phyloP scores from a whole-genome alignment of 2,329 filamentous ascomycete species.

The Tolypocladium tropicale region DNA sequence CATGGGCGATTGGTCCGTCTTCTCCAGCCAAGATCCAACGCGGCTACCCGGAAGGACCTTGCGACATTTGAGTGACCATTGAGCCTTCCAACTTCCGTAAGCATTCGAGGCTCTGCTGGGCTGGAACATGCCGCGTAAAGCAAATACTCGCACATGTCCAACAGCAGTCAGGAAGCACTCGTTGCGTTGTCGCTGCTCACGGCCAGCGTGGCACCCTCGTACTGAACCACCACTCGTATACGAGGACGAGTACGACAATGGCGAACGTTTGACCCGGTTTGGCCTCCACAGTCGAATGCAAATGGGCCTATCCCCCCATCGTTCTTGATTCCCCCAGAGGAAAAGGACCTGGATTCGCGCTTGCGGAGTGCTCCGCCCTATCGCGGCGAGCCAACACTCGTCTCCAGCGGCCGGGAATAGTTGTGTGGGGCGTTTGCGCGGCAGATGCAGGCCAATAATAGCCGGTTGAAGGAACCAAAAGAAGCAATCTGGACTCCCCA shows the following conservation, averaged over 20 bases:
- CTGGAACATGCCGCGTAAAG: neutral
- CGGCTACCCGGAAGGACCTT: neutral
- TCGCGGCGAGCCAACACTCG: neutral
- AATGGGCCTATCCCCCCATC: neutral
- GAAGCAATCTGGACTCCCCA: slow-evolving; percentile 16
- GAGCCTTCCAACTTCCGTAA: too few relatives aligned
- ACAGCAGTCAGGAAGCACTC: neutral
- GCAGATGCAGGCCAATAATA: slow-evolving; percentile 11
- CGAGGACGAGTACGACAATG: neutral
- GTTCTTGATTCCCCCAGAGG: neutral
- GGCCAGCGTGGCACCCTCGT: too few relatives aligned
- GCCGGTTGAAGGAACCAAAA: slow-evolving; percentile 10
- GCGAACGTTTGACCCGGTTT: neutral
- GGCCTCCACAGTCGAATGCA: neutral
- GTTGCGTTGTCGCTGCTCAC: neutral
- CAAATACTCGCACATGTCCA: neutral
- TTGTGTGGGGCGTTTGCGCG: slow-evolving; percentile 4
- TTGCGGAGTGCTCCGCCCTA: neutral
- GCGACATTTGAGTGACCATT: neutral
- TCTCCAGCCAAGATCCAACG: neutral
- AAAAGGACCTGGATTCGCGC: neutral
- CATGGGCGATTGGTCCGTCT: neutral
- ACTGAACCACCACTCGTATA: too few relatives aligned
- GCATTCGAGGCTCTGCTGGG: neutral
- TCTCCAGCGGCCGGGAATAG: neutral